Base-by-base conservation (phyloP, 1,284 basidiomycete species). In the Omphalotus olearius region DNA sequence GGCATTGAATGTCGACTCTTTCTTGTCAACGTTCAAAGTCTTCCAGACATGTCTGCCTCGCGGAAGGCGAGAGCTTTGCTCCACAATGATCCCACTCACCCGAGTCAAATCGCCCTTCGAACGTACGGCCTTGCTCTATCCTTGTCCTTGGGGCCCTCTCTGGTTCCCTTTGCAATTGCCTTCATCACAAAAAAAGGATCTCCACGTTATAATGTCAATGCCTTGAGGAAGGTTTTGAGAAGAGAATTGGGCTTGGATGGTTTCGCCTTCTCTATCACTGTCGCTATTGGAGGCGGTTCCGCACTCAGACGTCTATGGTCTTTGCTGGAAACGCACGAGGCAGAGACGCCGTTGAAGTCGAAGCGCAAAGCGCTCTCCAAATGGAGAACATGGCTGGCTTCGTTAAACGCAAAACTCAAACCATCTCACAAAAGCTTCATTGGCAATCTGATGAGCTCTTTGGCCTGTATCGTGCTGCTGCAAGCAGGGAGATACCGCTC, bases 121-220 rank as follows among this genome's bases (percentile, higher is more conserved):
- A 85, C 88, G 0, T 89, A 88, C 62, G 71, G 69, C 4, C 76
- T 90, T n/a, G 73, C 79, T 0, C 70, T 87, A 16, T 79, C 78
- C 1, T 72, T 89, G n/a, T 79, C 81, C 1, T 71, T 88, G 11
- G 78, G 78, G 1, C 86, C 88, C 0, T 73, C 79, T 2, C 65
- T 88, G 7, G 56, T 86, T 2, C 79, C 81, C 1, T 71, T 83
- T 53, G 28, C 79, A 13, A 64, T 69, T 3, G 68, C 74, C 7
- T 56, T 67, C 6, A 16, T 66, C 10, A 51, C 60, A 43, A 51
- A 60, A 40, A 54, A 60, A 44, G 45, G 47, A 20, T 43, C 52
- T 59, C 45, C 20, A 44, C 17, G 36, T 51, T 20, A 40, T 46
- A 16, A 35, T 6, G 20, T 41, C 20, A 46, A 38, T 14, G 59